phyloP scores from a whole-genome alignment of 2,329 filamentous ascomycete genomes.

The Lomentospora prolificans region DNA sequence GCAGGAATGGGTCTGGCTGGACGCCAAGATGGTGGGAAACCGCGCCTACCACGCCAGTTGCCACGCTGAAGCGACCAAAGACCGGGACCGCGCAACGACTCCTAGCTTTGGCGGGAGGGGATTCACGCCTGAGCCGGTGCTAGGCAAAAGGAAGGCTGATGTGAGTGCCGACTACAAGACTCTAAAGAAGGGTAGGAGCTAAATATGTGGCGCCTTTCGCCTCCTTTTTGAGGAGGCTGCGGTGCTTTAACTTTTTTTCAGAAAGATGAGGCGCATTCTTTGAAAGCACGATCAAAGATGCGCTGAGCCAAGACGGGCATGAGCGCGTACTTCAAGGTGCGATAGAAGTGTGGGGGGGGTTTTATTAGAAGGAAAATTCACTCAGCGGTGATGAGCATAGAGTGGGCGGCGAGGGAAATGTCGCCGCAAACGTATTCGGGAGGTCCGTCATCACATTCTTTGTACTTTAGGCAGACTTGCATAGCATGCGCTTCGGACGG shows the following conservation, averaged over 20 bases:
- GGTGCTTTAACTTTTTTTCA: not conserved
- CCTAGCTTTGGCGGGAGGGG: constrained; percentile 51
- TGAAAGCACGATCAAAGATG: not conserved
- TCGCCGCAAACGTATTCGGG: no score
- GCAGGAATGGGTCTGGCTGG: constrained; percentile 95
- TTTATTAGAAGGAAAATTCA: no score
- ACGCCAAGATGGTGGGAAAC: constrained; percentile 67
- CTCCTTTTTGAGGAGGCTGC: not conserved
- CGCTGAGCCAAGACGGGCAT: not conserved
- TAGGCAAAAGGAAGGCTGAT: constrained; percentile 11
- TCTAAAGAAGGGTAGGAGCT: constrained; percentile 7
- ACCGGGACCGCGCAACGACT: constrained; percentile 34
- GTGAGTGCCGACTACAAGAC: not conserved
- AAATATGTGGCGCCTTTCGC: not conserved
- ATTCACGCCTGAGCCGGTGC: constrained; percentile 19
- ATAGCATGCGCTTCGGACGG: not conserved
- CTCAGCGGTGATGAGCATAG: not conserved
- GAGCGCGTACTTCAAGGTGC: no score
- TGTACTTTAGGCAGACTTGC: not conserved
- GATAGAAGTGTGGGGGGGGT: not conserved
- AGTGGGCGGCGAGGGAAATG: not conserved
- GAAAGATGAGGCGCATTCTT: not conserved
- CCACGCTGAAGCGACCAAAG: constrained; percentile 69
- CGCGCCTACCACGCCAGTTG: constrained; percentile 87
- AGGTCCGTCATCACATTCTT: not conserved